phyloP scores from a whole-genome alignment of 2,329 filamentous ascomycete genomes.

The Mycosphaerelloides madeirae region DNA sequence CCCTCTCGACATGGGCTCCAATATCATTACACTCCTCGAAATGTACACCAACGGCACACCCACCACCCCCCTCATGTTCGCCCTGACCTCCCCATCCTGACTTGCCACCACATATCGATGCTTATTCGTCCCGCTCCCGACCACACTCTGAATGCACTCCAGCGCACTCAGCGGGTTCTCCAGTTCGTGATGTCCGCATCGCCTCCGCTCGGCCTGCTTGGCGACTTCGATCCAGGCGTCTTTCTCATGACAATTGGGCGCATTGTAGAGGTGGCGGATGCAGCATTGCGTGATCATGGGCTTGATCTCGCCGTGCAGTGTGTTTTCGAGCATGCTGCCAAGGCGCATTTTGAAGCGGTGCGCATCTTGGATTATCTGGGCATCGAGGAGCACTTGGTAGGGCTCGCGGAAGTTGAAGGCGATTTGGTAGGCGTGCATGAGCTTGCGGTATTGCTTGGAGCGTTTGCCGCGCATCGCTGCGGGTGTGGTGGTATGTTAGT shows the following conservation, averaged over 20 bases:
- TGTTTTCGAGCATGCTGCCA: slow-evolving; percentile 68
- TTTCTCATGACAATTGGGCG: slow-evolving; percentile 33
- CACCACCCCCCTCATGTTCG: slow-evolving; percentile 59
- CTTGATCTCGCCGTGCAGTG: slow-evolving; percentile 82
- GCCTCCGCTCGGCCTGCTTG: slow-evolving; percentile 68
- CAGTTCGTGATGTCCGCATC: slow-evolving; percentile 74
- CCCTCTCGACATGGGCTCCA: slow-evolving; percentile 69
- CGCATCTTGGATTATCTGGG: slow-evolving; percentile 76
- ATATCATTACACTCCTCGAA: slow-evolving; percentile 70
- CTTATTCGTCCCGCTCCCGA: slow-evolving; percentile 66
- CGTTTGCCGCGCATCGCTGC: slow-evolving; percentile 62
- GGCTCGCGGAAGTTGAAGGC: slow-evolving; percentile 88
- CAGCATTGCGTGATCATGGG: slow-evolving; percentile 79
- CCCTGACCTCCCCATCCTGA: slow-evolving; percentile 62
- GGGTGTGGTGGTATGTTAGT: too few species aligned
- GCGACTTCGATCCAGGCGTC: slow-evolving; percentile 65
- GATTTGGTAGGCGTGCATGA: slow-evolving; percentile 87
- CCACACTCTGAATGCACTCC: slow-evolving; percentile 68
- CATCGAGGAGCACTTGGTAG: slow-evolving; percentile 88
- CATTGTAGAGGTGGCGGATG: slow-evolving; percentile 70
- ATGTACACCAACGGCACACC: slow-evolving; percentile 77
- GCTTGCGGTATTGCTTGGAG: slow-evolving; percentile 74
- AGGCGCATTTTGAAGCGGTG: slow-evolving; percentile 86
- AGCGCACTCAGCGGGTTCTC: slow-evolving; percentile 64
- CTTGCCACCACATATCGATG: slow-evolving; percentile 74